phyloP scores from a whole-genome alignment of 208 protist genomes.

The Ichthyophonus hoferi region DNA sequence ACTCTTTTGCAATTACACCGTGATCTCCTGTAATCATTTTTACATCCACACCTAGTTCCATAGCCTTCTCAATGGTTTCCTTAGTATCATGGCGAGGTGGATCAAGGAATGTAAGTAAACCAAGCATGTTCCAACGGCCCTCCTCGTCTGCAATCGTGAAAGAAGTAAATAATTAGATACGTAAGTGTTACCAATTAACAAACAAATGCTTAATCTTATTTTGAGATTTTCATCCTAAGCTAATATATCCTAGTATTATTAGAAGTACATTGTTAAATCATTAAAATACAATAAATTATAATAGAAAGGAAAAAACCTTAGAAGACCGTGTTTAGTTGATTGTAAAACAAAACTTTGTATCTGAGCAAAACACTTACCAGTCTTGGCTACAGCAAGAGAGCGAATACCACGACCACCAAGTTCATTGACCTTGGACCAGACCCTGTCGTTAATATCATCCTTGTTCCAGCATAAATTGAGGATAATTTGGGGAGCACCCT shows the following conservation, averaged over 20 bases:
- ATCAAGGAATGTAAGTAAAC: conserved; percentile 80
- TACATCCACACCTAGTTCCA: conserved; percentile 78
- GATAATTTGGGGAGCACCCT: conserved; percentile 48
- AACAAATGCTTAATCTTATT: no score
- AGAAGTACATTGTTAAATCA: no score
- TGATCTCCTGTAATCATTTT: conserved; percentile 90
- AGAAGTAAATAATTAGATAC: no score
- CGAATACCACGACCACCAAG: conserved; percentile 49
- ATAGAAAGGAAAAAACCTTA: no score
- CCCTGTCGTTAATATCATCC: conserved; percentile 39
- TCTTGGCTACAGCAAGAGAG: conserved; percentile 44
- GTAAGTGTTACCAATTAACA: no score
- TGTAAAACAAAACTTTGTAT: no score
- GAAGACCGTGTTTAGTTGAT: no score
- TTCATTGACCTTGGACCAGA: conserved; percentile 47
- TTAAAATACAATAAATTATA: no score
- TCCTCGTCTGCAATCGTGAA: not conserved
- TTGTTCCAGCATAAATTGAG: conserved; percentile 35
- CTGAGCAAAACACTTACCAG: not conserved
- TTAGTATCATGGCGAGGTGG: conserved; percentile 82
- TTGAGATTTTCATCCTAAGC: no score
- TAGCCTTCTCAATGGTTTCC: conserved; percentile 72
- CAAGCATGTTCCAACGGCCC: conserved; percentile 45
- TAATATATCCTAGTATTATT: no score
- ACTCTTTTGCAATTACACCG: conserved; percentile 84